phyloP scores from a whole-genome alignment of 176 grass and related monocot species.

The Carex myosuroides region DNA sequence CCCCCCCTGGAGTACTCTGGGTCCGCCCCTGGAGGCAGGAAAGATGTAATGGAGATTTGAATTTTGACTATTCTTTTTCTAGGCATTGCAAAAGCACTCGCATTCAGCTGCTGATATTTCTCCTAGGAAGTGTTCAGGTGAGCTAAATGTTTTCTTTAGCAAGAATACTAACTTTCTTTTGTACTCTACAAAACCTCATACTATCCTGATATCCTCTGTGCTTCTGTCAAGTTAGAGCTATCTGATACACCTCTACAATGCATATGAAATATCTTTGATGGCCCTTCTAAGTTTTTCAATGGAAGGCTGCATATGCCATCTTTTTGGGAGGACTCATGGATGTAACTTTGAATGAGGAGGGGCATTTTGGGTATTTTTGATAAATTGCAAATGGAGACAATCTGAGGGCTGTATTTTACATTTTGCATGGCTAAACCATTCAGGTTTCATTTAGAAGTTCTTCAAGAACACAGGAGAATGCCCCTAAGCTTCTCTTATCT shows the following conservation, averaged over 20 bases:
- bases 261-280: background rate
- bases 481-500: background rate
- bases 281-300: background rate
- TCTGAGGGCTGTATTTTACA: background rate
- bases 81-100: constrained; percentile 32
- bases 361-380: background rate
- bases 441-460: background rate
- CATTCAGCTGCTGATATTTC: background rate
- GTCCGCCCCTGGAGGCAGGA: too few species aligned
- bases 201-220: background rate
- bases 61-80: background rate
- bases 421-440: background rate
- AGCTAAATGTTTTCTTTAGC: constrained; percentile 6
- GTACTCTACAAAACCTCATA: background rate
- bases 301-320: background rate
- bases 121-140: background rate
- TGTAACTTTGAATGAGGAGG: background rate
- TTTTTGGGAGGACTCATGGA: background rate
- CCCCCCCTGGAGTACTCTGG: too few species aligned
- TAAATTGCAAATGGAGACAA: background rate
- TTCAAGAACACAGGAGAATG: background rate
- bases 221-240: background rate
- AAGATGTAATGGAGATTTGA: background rate
- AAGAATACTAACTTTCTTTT: background rate
- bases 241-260: background rate